Percentiles rank a stretch among this genome's conserved stretches.
phyloP scores from a whole-genome alignment of 768 basidiomycete genomes.

The Coprinopsis strossmayeri region DNA sequence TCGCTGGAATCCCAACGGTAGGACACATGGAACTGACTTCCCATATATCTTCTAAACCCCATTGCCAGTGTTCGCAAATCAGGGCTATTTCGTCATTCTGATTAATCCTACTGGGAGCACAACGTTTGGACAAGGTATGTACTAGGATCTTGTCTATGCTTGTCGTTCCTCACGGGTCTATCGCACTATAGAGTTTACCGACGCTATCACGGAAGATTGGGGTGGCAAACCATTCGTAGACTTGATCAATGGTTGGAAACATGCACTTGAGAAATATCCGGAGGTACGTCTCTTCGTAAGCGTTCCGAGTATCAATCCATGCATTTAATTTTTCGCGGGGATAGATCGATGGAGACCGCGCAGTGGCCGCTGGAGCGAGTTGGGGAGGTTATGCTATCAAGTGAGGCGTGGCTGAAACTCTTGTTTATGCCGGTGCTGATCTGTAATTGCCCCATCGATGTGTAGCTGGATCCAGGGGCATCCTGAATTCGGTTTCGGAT shows the following conservation, averaged over 20 bases:
- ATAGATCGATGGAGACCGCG: constrained; percentile 62
- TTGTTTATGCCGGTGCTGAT: background rate
- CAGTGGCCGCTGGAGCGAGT: constrained; percentile 75
- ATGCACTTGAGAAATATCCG: constrained; percentile 58
- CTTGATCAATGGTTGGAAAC: constrained; percentile 67
- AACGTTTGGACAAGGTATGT: constrained; percentile 78
- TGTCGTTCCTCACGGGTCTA: background rate
- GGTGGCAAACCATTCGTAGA: constrained; percentile 83
- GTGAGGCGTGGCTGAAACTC: constrained; percentile 29
- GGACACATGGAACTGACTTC: background rate
- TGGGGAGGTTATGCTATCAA: constrained; percentile 91
- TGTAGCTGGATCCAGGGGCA: constrained; percentile 92
- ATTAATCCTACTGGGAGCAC: constrained; percentile 96
- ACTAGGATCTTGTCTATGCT: background rate
- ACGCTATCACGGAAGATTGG: constrained; percentile 76
- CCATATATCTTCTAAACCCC: background rate
- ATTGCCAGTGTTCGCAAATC: constrained; percentile 63
- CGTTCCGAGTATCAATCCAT: background rate
- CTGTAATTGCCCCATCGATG: no score
- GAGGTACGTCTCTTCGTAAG: constrained; percentile 39
- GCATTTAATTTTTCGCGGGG: background rate
- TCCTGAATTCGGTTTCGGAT: constrained; percentile 79
- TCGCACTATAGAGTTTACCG: constrained; percentile 57
- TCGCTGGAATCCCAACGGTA: constrained; percentile 87
- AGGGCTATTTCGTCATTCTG: constrained; percentile 82